These are phyloP conservation scores for Garcia nutans DNA, from an alignment of 345 rosid genomes.

Conservation along the genomic window DNA sequence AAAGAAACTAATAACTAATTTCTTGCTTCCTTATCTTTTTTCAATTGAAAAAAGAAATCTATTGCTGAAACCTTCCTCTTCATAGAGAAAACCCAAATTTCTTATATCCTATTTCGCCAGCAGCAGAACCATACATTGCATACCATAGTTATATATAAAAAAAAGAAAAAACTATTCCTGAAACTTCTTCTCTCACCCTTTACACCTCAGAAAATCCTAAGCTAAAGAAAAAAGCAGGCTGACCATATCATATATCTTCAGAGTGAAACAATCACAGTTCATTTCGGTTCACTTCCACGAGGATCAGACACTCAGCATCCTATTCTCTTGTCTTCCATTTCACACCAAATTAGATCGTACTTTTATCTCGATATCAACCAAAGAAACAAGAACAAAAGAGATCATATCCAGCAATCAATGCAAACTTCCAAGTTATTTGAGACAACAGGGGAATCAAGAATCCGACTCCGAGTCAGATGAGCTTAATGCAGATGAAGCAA, in stretches of 20 bases:
- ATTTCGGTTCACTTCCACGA: background rate
- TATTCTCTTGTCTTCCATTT: background rate
- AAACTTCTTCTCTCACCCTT: background rate
- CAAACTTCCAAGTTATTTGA: background rate
- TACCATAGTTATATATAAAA: background rate
- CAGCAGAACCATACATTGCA: constrained; percentile 1
- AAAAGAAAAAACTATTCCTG: background rate
- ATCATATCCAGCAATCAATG: background rate
- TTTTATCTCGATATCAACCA: background rate
- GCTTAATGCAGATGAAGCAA: background rate
- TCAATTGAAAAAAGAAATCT: background rate
- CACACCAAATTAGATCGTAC: background rate
- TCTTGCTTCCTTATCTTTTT: constrained; percentile 3
- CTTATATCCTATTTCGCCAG: constrained; percentile 1
- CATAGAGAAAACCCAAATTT: background rate
- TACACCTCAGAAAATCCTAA: background rate
- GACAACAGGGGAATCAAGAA: background rate
- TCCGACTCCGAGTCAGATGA: background rate
- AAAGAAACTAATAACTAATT: background rate
- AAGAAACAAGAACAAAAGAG: background rate
- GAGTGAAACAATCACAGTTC: background rate
- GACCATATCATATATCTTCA: background rate
- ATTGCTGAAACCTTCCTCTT: background rate
- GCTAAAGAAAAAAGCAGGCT: background rate
- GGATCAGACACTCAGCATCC: background rate